phyloP scores from a whole-genome alignment of 2,329 filamentous ascomycete species.

The Juglanconis sp. region DNA sequence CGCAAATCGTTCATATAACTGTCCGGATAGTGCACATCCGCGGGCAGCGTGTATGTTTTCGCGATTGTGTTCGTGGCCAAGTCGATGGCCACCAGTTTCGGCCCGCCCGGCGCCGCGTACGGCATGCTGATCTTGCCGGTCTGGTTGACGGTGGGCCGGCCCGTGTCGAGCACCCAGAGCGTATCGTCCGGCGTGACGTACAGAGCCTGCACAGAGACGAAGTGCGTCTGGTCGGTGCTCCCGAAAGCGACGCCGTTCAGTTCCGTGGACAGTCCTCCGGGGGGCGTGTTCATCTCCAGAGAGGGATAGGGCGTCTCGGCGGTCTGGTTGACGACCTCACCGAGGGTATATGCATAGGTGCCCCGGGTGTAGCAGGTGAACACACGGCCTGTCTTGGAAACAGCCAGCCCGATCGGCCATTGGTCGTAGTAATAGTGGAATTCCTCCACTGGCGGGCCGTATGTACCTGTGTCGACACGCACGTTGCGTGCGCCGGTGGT shows the following conservation, averaged over 20 bases:
- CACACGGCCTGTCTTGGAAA: conserved; percentile 37
- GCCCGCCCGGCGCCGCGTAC: conserved; percentile 41
- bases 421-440: conserved; percentile 46
- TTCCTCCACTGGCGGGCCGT: conserved; percentile 44
- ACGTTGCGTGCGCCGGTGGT: conserved; percentile 20
- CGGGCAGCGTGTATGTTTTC: conserved; percentile 38
- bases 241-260: conserved; percentile 41
- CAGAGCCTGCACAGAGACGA: conserved; percentile 43
- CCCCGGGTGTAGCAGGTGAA: conserved; percentile 47
- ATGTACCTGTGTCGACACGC: conserved; percentile 43
- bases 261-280: conserved; percentile 34
- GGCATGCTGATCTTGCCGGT: conserved; percentile 35
- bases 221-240: conserved; percentile 35
- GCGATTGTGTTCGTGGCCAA: conserved; percentile 35
- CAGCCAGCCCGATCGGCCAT: conserved; percentile 43
- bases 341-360: conserved; percentile 43
- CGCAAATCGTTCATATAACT: conserved; percentile 45
- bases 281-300: conserved; percentile 26
- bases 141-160: conserved; percentile 39
- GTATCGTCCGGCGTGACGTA: conserved; percentile 43
- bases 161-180: conserved; percentile 43
- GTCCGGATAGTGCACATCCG: conserved; percentile 41
- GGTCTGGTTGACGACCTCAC: conserved; percentile 43
- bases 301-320: conserved; percentile 39
- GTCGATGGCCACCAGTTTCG: conserved; percentile 41